These are phyloP conservation scores for Nitzschia inconspicua DNA, from an alignment of 108 stramenopile genomes.

Conservation along the genomic window DNA sequence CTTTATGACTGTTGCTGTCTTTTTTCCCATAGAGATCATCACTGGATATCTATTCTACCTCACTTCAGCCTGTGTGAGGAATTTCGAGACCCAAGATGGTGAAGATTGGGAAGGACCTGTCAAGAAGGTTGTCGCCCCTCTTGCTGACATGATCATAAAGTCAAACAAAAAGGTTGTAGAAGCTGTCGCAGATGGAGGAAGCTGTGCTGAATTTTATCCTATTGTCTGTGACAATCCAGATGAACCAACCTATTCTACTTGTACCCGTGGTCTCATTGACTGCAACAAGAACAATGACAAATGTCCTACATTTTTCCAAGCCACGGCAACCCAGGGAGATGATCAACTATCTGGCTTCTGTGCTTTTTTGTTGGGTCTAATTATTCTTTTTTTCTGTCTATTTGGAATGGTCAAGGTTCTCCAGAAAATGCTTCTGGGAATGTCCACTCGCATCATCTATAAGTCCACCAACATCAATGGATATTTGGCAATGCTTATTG, in stretches of 20 bases:
- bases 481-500: slow-evolving; percentile 73
- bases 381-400: slow-evolving; percentile 73
- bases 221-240: slow-evolving; percentile 39
- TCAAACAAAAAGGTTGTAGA: slow-evolving; percentile 79
- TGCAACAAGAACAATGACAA: slow-evolving; percentile 51
- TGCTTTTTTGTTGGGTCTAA: slow-evolving; percentile 63
- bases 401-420: slow-evolving; percentile 75
- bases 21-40: slow-evolving; percentile 77
- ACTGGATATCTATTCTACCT: slow-evolving; percentile 52
- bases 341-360: slow-evolving; percentile 70
- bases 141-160: slow-evolving; percentile 62
- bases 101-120: slow-evolving; percentile 79
- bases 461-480: slow-evolving; percentile 88
- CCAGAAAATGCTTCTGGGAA: slow-evolving; percentile 69
- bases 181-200: slow-evolving; percentile 52
- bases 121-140: slow-evolving; percentile 68
- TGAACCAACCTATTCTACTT: slow-evolving; percentile 46
- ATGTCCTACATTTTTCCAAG: slow-evolving; percentile 81
- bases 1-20: slow-evolving; percentile 73
- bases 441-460: slow-evolving; percentile 75
- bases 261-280: slow-evolving; percentile 59
- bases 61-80: slow-evolving; percentile 62
- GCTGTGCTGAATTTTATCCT: slow-evolving; percentile 65
- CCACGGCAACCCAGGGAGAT: slow-evolving; percentile 53
- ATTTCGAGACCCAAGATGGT: slow-evolving; percentile 36